Evolutionary conservation across 2,329 filamentous ascomycete species (phyloP).

Genomic region (Dothideomycetes sp.): DNA sequence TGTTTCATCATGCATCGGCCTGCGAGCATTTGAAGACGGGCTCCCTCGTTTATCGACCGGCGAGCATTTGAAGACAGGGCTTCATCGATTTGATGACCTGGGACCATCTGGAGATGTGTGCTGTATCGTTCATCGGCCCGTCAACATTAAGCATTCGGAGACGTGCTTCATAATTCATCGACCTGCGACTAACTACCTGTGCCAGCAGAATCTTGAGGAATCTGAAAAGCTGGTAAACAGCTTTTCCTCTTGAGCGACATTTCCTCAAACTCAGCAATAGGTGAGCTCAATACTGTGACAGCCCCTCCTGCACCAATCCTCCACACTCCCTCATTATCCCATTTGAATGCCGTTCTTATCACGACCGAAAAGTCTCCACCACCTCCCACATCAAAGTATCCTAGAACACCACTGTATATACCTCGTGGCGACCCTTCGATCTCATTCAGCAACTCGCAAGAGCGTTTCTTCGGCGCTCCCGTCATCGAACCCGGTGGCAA

Average conservation of each 20-base stretch:
- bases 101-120: too few relatives aligned
- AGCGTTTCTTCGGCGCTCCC: conserved; percentile 87
- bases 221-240: conserved; percentile 15
- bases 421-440: conserved; percentile 62
- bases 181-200: neutral
- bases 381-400: conserved; percentile 80
- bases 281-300: conserved; percentile 73
- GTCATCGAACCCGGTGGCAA: conserved; percentile 94
- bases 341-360: conserved; percentile 71
- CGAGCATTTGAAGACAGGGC: too few relatives aligned
- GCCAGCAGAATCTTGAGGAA: neutral
- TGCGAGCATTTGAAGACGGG: too few relatives aligned
- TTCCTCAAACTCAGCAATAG: conserved; percentile 77
- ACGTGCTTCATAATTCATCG: too few relatives aligned
- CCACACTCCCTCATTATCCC: conserved; percentile 59
- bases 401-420: conserved; percentile 80
- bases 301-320: conserved; percentile 82
- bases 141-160: too few relatives aligned
- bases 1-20: too few relatives aligned
- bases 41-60: too few relatives aligned
- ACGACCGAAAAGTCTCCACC: conserved; percentile 85
- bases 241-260: conserved; percentile 49
- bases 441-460: conserved; percentile 67
- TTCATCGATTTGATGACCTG: too few relatives aligned
- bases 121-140: too few relatives aligned